Evolutionary conservation across 208 protist genomes (phyloP).

Genomic region (Strigomonas oncopelti): DNA sequence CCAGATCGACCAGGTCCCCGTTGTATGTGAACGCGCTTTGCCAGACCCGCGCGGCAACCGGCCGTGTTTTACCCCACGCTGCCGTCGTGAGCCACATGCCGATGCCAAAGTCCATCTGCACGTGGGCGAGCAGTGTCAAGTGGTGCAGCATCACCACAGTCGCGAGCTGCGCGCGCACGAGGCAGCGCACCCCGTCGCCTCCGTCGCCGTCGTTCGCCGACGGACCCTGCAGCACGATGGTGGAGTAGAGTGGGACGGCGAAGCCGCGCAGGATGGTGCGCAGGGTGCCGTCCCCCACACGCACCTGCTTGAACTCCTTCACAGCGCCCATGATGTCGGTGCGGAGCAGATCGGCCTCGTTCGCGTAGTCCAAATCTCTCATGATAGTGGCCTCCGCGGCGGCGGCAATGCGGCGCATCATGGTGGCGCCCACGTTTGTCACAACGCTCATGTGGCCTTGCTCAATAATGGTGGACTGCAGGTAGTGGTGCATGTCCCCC

Average conservation of each 20-base stretch:
- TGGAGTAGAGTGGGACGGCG: slow-evolving; percentile 14
- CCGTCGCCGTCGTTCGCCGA: neutral
- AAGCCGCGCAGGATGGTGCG: slow-evolving; percentile 28
- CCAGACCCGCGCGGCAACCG: too few relatives aligned
- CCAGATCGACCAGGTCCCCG: too few relatives aligned
- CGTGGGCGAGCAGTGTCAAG: too few relatives aligned
- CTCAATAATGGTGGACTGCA: slow-evolving; percentile 47
- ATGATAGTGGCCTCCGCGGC: slow-evolving; percentile 53
- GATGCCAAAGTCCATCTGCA: too few relatives aligned
- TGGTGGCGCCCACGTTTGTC: slow-evolving; percentile 40
- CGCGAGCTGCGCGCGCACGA: neutral
- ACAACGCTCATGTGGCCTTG: slow-evolving; percentile 47
- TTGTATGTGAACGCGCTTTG: too few relatives aligned
- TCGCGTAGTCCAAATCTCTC: slow-evolving; percentile 59
- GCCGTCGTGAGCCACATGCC: too few relatives aligned
- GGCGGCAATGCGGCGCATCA: slow-evolving; percentile 37
- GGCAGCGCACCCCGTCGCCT: neutral
- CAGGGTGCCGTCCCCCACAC: slow-evolving; percentile 24
- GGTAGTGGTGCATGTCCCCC: slow-evolving; percentile 74
- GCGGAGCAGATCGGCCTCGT: slow-evolving; percentile 34
- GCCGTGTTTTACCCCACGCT: too few relatives aligned
- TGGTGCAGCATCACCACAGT: neutral
- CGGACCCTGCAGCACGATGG: slow-evolving; percentile 21
- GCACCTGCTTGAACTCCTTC: slow-evolving; percentile 34
- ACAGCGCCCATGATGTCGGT: slow-evolving; percentile 41